These are phyloP conservation scores for Candolleomyces eurysporus DNA, from an alignment of 768 basidiomycete genomes.

Conservation along the genomic window DNA sequence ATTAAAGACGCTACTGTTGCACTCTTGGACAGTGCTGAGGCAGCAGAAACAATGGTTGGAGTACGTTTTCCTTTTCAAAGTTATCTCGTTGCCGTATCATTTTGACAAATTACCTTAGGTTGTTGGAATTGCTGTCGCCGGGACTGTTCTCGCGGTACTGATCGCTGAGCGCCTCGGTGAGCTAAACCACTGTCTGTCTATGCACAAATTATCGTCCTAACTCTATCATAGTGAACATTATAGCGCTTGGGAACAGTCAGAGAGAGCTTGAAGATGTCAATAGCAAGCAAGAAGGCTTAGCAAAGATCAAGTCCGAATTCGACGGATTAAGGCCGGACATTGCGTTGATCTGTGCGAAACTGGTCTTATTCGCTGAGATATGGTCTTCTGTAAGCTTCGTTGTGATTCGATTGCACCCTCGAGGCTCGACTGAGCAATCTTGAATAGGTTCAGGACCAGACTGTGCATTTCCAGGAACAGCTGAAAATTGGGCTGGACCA, in stretches of 20 bases:
- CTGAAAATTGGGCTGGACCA: not conserved
- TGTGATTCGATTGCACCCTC: too few relatives aligned
- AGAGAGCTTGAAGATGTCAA: not conserved
- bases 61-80: not conserved
- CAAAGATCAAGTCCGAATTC: not conserved
- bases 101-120: not conserved
- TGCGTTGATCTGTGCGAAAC: not conserved
- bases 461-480: not conserved
- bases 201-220: not conserved
- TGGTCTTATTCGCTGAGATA: not conserved
- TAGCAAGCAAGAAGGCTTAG: not conserved
- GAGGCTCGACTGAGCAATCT: not conserved
- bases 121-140: not conserved
- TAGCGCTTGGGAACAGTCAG: not conserved
- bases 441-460: not conserved
- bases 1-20: not conserved
- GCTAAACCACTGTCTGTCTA: too few relatives aligned
- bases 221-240: not conserved
- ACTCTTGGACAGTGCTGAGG: not conserved
- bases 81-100: not conserved
- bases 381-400: not conserved
- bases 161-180: not conserved
- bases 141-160: not conserved
- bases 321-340: not conserved
- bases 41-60: not conserved